Evolutionary conservation across 768 basidiomycete species (phyloP).

Genomic region (Clathrus columnatus): DNA sequence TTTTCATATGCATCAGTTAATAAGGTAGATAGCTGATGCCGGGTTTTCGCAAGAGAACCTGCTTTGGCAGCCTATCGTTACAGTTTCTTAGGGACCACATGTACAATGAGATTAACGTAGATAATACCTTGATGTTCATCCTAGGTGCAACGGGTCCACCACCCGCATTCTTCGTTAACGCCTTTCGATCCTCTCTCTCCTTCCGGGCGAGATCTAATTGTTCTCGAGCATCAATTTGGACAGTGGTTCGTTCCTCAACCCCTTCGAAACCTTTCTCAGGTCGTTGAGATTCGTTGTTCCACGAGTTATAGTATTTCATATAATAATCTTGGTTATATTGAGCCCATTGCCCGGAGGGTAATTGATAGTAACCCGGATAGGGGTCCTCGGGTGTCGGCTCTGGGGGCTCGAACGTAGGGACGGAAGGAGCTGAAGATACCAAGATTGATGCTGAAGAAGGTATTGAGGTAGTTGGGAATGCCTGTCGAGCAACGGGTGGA

Average conservation of each 20-base stretch:
- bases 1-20: constrained; percentile 79
- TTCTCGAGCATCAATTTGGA: constrained; percentile 52
- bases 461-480: constrained; percentile 5
- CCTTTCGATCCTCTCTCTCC: constrained; percentile 60
- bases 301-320: constrained; percentile 55
- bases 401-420: constrained; percentile 62
- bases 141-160: constrained; percentile 51
- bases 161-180: constrained; percentile 52
- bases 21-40: constrained; percentile 74
- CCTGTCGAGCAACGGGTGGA: constrained; percentile 9
- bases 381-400: constrained; percentile 66
- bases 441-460: constrained; percentile 16
- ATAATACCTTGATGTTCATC: constrained; percentile 78
- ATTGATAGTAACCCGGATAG: constrained; percentile 82
- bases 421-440: constrained; percentile 57
- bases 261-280: constrained; percentile 59
- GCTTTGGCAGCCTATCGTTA: constrained; percentile 54
- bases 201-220: constrained; percentile 73
- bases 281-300: constrained; percentile 39
- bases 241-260: constrained; percentile 43
- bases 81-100: not conserved
- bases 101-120: not conserved
- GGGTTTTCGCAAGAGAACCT: constrained; percentile 56
- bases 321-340: constrained; percentile 67
- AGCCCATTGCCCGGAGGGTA: constrained; percentile 74